Conservation (phyloP, 805 yeast species). For the Grigorovia humatica region DNA sequence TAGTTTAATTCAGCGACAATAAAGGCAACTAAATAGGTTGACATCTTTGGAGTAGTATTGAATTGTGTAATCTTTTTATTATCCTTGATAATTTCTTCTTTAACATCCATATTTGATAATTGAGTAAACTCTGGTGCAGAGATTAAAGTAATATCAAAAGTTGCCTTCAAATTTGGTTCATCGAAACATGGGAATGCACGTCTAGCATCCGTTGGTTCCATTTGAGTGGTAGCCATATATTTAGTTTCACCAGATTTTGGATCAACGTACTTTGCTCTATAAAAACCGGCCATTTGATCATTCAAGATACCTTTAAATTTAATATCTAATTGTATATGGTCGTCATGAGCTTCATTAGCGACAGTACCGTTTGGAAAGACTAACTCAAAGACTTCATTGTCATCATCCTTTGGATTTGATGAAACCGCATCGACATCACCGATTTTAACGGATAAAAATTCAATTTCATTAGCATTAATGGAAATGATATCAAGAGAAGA, state of each 20-base stretch:
- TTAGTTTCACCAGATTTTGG: conserved; percentile 26
- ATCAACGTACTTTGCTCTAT: conserved; percentile 50
- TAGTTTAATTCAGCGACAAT: conserved; percentile 57
- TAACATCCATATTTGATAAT: conserved; percentile 58
- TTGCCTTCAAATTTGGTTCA: conserved; percentile 62
- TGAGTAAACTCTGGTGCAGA: conserved; percentile 45
- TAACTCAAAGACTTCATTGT: conserved; percentile 55
- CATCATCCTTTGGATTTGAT: conserved; percentile 30
- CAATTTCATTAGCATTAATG: conserved; percentile 58
- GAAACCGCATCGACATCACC: conserved; percentile 35
- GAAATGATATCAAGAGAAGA: conserved; percentile 33
- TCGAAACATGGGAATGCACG: conserved; percentile 71
- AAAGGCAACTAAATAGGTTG: conserved; percentile 65
- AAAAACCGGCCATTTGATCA: conserved; percentile 62
- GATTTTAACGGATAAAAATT: conserved; percentile 41
- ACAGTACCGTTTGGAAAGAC: conserved; percentile 37
- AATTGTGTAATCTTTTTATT: conserved; percentile 40
- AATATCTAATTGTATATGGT: conserved; percentile 37
- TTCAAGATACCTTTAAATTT: conserved; percentile 54
- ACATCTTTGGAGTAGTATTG: conserved; percentile 60
- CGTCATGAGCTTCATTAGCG: conserved; percentile 3
- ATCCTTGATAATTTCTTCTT: conserved; percentile 24
- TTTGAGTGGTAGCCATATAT: conserved; percentile 28
- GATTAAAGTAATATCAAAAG: conserved; percentile 47
- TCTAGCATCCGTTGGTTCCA: conserved; percentile 72